Conservation (phyloP, 176 grass and related monocot genomes). For the Pontederia crassipes region DNA sequence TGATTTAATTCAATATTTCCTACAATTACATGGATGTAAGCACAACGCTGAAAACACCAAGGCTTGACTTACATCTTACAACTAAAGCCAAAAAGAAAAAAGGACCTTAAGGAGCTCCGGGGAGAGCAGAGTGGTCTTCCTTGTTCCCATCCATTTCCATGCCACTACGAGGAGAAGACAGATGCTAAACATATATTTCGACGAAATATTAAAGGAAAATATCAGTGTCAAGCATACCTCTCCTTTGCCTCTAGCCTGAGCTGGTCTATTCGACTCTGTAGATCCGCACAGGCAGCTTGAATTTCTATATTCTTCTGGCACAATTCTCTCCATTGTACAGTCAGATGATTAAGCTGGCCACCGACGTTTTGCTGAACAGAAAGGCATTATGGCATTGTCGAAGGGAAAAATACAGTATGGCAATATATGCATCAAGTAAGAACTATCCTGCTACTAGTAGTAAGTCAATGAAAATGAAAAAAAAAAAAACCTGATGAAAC, state of each 20-base stretch:
- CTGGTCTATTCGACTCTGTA: conserved; percentile 60
- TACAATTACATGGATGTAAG: too few species aligned
- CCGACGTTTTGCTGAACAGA: conserved; percentile 79
- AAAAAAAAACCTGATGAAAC: conserved; percentile 67
- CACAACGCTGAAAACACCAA: too few species aligned
- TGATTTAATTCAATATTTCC: too few species aligned
- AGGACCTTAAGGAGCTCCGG: too few species aligned
- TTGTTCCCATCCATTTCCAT: conserved; percentile 38
- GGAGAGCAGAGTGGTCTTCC: conserved; percentile 14
- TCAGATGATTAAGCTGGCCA: conserved; percentile 62
- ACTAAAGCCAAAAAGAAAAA: too few species aligned
- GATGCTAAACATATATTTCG: background rate
- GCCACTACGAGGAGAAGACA: conserved; percentile 29
- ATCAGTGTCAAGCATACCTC: conserved; percentile 23
- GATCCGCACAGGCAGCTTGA: conserved; percentile 62
- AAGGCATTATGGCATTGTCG: background rate
- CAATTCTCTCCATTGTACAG: conserved; percentile 74
- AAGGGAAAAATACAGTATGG: too few species aligned
- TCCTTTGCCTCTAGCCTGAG: conserved; percentile 68
- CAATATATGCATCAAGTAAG: conserved; percentile 14
- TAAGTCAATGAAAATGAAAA: background rate
- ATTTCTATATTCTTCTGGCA: conserved; percentile 89
- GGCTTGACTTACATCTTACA: too few species aligned
- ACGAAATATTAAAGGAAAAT: background rate
- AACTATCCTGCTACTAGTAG: conserved; percentile 5